phyloP scores from a whole-genome alignment of 306 rosid genomes.

The Cicer chorassanicum region DNA sequence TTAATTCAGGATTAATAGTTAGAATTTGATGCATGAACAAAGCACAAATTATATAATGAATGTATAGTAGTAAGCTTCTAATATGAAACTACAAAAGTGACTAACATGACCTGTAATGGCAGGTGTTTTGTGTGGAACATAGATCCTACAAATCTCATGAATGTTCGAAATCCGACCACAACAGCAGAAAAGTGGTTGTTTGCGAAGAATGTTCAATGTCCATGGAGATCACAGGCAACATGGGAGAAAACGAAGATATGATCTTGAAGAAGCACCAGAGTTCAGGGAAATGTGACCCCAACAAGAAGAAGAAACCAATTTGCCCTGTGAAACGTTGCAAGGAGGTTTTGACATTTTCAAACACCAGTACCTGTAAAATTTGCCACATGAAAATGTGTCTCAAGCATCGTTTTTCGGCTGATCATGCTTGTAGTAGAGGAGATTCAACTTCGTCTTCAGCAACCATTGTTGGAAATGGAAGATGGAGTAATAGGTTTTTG shows the following conservation, averaged over 20 bases:
- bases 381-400: constrained; percentile 80
- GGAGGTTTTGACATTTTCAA: constrained; percentile 77
- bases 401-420: constrained; percentile 84
- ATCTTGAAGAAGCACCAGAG: constrained; percentile 61
- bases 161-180: constrained; percentile 73
- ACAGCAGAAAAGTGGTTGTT: constrained; percentile 79
- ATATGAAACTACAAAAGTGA: not conserved
- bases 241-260: constrained; percentile 51
- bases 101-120: not conserved
- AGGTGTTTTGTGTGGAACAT: constrained; percentile 86
- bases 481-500: constrained; percentile 67
- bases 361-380: constrained; percentile 67
- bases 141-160: constrained; percentile 74
- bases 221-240: constrained; percentile 66
- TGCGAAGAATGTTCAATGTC: constrained; percentile 77
- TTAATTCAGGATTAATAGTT: not conserved
- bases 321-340: constrained; percentile 81
- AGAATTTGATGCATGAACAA: too few relatives aligned
- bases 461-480: constrained; percentile 13
- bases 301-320: constrained; percentile 71
- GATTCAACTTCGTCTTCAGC: constrained; percentile 4
- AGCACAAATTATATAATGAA: not conserved
- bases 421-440: constrained; percentile 59
- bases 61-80: not conserved
- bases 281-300: constrained; percentile 78